phyloP scores from a whole-genome alignment of 495 filamentous ascomycete genomes.

The Penicillium desertorum region DNA sequence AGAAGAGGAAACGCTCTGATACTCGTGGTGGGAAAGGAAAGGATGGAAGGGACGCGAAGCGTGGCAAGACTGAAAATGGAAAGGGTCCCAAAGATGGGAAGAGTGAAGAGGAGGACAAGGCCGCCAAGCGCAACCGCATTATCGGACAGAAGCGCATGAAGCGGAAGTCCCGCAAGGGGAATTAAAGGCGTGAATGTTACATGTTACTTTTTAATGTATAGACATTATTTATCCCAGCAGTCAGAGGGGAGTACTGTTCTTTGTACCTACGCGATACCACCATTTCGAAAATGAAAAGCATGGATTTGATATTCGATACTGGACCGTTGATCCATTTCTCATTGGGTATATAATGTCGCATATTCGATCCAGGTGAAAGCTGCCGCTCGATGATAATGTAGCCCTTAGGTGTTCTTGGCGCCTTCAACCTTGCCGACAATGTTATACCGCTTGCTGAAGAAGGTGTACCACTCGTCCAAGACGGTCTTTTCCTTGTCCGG shows the following conservation, averaged over 20 bases:
- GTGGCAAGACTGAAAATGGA: slow-evolving; percentile 13
- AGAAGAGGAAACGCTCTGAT: slow-evolving; percentile 45
- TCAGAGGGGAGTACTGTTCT: slow-evolving; percentile 5
- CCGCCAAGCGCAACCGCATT: slow-evolving; percentile 61
- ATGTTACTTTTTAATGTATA: slow-evolving; percentile 18
- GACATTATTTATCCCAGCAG: slow-evolving; percentile 9
- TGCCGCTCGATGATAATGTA: slow-evolving; percentile 2
- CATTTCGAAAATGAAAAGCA: slow-evolving; percentile 25
- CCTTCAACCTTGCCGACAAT: slow-evolving; percentile 76
- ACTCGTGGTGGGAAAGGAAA: slow-evolving; percentile 4
- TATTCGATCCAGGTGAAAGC: neutral
- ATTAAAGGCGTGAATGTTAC: slow-evolving; percentile 28
- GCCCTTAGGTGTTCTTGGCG: slow-evolving; percentile 35
- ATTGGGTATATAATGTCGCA: slow-evolving; percentile 16
- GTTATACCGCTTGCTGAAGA: slow-evolving; percentile 95
- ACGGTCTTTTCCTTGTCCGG: slow-evolving; percentile 81
- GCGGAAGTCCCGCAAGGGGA: slow-evolving; percentile 50
- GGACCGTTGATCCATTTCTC: neutral
- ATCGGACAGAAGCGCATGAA: slow-evolving; percentile 67
- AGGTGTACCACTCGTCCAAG: slow-evolving; percentile 88
- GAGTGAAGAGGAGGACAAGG: slow-evolving; percentile 50
- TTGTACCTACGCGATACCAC: slow-evolving; percentile 23
- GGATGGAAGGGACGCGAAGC: slow-evolving; percentile 15
- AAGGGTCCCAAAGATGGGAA: slow-evolving; percentile 25
- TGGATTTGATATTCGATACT: slow-evolving; percentile 14